Base-by-base conservation (phyloP, 176 grass and related monocot species). In the Aegilops sharonensis region DNA sequence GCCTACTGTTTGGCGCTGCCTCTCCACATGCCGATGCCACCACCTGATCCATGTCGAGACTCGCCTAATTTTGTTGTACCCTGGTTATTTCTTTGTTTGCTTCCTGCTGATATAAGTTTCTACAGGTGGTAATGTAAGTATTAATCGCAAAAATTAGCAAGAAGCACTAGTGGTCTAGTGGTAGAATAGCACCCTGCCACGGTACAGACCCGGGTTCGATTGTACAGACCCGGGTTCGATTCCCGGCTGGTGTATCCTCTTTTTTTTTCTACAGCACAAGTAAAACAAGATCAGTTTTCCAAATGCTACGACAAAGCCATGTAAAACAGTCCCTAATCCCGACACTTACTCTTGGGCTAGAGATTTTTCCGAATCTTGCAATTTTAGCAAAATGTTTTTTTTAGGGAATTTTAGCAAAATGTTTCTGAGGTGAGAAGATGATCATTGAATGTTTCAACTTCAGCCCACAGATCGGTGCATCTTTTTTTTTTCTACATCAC, bases 151-250 rank as follows among this genome's bases (percentile, higher is more conserved):
- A 20, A 20, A 21, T 20, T 5, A 6, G 4, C 62, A 64, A 6
- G 2, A 0, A 17, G 89, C 85, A 94, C 90, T 85, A 92, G 86
- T 90, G 75, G 85, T 95, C 86, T 89, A 92, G 89, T 92, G 90
- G 90, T 93, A 87, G 88, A 92, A 90, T 89, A 88, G 87, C 89
- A 92, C 86, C 88, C 86, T 90, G 93, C 90, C 90, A 95, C 83
- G 88, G 89, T 95, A 89, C 69, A 94, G 89, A 91, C 91, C 87
- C 88, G 83, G 83, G 56, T 91, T 91, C 81, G 85, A 88, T 88
- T 91, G 89, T 95, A 89, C 69, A 94, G 89, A 91, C 91, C 87
- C 88, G 83, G 83, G 56, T 91, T 91, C 81, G 85, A 88, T 88
- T 91, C 77, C 85, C 81, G 78, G 73, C 77, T 80, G 83, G 89